These are phyloP conservation scores for Leptodermis oblonga DNA, from an alignment of 257 asterid species.

Conservation along the genomic window DNA sequence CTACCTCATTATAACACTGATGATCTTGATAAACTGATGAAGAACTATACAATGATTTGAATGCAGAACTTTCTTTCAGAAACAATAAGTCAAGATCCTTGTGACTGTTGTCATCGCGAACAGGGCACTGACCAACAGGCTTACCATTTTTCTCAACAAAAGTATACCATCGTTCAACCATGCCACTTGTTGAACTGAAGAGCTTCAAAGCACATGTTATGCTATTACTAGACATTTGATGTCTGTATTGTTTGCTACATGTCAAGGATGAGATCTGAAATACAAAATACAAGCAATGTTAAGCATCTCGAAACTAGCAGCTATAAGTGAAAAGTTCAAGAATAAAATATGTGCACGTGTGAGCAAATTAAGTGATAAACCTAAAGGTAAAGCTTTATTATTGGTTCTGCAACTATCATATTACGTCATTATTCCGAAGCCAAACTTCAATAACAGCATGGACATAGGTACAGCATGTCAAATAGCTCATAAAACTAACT, in stretches of 20 bases:
- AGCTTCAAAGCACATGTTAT: constrained; percentile 36
- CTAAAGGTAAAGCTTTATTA: background rate
- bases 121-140: constrained; percentile 35
- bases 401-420: background rate
- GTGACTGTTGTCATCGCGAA: constrained; percentile 20
- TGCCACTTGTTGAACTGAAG: constrained; percentile 29
- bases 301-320: background rate
- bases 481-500: too few relatives aligned
- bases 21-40: constrained; percentile 28
- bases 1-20: constrained; percentile 35
- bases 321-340: background rate
- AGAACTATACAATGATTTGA: constrained; percentile 21
- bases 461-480: too few relatives aligned
- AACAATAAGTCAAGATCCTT: constrained; percentile 20
- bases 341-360: background rate
- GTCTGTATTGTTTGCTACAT: constrained; percentile 31
- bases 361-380: background rate
- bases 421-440: background rate
- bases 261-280: constrained; percentile 43
- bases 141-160: constrained; percentile 24
- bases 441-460: background rate
- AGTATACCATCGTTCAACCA: constrained; percentile 24
- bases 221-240: constrained; percentile 24
- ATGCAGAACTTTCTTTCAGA: constrained; percentile 19
- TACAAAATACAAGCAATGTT: constrained; percentile 14